Conservation (phyloP, 129 eudicot genomes). For the Chrysanthemum seticuspe region DNA sequence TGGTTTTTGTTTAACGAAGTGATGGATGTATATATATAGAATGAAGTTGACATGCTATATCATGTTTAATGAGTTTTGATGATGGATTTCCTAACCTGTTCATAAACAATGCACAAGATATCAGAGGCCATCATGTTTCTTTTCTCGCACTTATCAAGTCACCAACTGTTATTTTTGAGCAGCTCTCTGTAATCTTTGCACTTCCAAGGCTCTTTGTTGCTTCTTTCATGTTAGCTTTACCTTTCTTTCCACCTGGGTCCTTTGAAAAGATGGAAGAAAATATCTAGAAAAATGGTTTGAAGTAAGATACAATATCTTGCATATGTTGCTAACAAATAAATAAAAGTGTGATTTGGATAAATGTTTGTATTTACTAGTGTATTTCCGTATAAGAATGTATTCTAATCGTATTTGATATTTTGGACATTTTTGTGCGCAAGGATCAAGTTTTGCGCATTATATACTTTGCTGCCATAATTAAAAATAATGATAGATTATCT, state of each 20-base stretch:
- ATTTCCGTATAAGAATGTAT: too few relatives aligned
- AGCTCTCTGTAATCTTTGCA: slow-evolving; percentile 88
- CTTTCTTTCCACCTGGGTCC: slow-evolving; percentile 93
- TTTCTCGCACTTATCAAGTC: slow-evolving; percentile 92
- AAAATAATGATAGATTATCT: too few relatives aligned
- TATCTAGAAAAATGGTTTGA: too few relatives aligned
- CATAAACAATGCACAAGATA: slow-evolving; percentile 91
- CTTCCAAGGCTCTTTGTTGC: slow-evolving; percentile 90
- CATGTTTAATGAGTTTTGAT: slow-evolving; percentile 73
- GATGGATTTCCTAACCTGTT: slow-evolving; percentile 95
- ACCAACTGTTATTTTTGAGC: slow-evolving; percentile 84
- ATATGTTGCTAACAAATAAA: too few relatives aligned
- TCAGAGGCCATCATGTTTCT: slow-evolving; percentile 91
- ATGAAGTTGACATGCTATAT: neutral
- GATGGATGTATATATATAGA: neutral
- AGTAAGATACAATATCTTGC: too few relatives aligned
- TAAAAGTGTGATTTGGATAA: too few relatives aligned
- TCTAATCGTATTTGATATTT: too few relatives aligned
- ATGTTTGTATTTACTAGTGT: too few relatives aligned
- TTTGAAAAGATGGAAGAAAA: slow-evolving; percentile 96
- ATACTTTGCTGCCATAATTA: too few relatives aligned
- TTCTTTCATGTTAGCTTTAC: slow-evolving; percentile 82
- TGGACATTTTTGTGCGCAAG: too few relatives aligned
- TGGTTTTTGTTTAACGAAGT: neutral
- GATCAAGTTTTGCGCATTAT: too few relatives aligned